These are phyloP conservation scores for Trametes versicolor DNA, from an alignment of 1,284 basidiomycete genomes.

Conservation along the genomic window DNA sequence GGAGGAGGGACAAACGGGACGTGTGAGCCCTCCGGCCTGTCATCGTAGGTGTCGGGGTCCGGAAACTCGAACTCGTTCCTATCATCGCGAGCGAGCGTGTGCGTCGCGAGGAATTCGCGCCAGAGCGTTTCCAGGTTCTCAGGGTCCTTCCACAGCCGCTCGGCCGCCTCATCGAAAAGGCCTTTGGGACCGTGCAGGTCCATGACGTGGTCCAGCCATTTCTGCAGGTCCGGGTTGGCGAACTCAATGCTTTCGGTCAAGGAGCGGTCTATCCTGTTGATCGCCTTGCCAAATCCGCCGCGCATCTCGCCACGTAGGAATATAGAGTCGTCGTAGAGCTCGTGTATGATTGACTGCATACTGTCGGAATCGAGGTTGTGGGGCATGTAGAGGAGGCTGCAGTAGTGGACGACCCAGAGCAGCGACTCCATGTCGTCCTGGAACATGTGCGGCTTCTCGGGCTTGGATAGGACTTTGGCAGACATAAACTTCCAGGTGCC, in stretches of 20 bases:
- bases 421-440: slow-evolving; percentile 23
- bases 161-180: not conserved
- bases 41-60: not conserved
- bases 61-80: not conserved
- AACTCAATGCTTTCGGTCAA: slow-evolving; percentile 2
- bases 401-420: slow-evolving; percentile 17
- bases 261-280: slow-evolving; percentile 3
- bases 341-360: not conserved
- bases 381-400: not conserved
- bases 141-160: slow-evolving; percentile 10
- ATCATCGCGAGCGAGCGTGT: not conserved
- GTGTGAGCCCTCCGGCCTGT: not conserved
- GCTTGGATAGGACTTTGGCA: not conserved
- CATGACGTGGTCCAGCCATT: slow-evolving; percentile 23
- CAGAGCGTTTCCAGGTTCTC: slow-evolving; percentile 20
- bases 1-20: not conserved
- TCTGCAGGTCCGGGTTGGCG: slow-evolving; percentile 2
- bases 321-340: not conserved
- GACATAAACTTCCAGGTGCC: slow-evolving; percentile 28
- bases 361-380: not conserved
- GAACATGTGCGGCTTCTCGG: not conserved
- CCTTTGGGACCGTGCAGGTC: slow-evolving; percentile 11
- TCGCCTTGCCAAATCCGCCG: slow-evolving; percentile 14
- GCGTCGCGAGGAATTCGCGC: slow-evolving; percentile 8
- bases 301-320: not conserved